Base-by-base conservation (phyloP, 495 filamentous ascomycete genomes). In the Daldinia concentrica region DNA sequence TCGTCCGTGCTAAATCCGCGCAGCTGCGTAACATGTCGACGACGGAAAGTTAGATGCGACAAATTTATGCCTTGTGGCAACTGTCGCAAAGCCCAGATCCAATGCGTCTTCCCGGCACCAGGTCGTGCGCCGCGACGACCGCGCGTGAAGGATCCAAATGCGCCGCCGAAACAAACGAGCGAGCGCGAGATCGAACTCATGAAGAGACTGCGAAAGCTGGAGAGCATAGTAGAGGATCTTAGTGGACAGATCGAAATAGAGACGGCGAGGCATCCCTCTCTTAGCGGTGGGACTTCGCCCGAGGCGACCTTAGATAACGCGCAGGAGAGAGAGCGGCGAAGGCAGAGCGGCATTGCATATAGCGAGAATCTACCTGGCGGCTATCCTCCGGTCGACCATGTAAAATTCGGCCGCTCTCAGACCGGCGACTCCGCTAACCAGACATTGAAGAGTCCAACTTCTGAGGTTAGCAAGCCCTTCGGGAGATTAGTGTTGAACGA, bases 11-110 rank as follows among this genome's bases (percentile, higher is more conserved):
- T 90, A 9, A 91, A 89, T 72, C 85, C 90, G 8, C 86, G 93
- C 62, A 94, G 91, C 69, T 97, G 93, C 78, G 88, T 93, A 2
- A 95, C 92, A 29, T 97, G 93, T 76, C 86, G 93, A 24, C 87
- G 90, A 66, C 84, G 93, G 52, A 97, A 97, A 77, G 93, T 95
- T 4, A 90, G 90, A 62, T 97, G 94, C 79, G 92, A 98, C 82
- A 97, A 97, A 79, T 83, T 87, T 48, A 85, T 84, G 73, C 93
- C 93, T 5, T 97, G 94, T 80, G 89, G 89, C 58, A 96, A 97
- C 74, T 97, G 94, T 79, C 85, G 86, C 55, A 90, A 90, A 73
- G 90, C 90, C 9, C 88, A 89, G 29, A 91, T 91, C 64, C 89
- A 93, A 75, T 97, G 94, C 78, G 81, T 94, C 29, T 97, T 93